Evolutionary conservation across 2,329 filamentous ascomycete species (phyloP), one percentile per base, ranked within the genome.

Genomic region (Penicillium sp.): DNA sequence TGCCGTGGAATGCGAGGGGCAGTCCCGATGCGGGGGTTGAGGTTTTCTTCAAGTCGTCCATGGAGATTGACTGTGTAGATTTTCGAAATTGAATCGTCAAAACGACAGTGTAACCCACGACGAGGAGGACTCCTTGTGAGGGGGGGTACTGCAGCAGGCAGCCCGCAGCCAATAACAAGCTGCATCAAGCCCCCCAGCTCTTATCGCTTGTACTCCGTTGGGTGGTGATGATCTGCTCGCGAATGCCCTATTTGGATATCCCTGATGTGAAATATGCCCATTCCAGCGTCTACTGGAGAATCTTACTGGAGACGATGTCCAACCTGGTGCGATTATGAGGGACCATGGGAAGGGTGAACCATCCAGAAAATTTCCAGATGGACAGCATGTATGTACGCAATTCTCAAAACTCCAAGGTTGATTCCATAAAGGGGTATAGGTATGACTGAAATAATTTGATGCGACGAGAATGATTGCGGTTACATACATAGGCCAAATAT

Each of bases 1-100:
- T 74, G 54, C 75, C 75, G 51, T 76, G 66, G 50, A 77, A 74
- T 49, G 68, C 71, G 1, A 75, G 64, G 13, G 69, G 70, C 0
- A 69, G 62, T 1, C 68, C 67, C 7, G 52, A 62, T 37, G 53
- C 58, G 11, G 56, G 56, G 13, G 47, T 55, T 11, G 59, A 43
- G 6, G 37, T 56, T 44, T 54, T 59, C 33, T 60, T 52, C 13
- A 66, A 39, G 3, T 44, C 51, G 9, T 59, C 55, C 62, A 65
- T 63, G 18, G 35, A 31, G 31, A 31, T 31, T 51, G 22, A 22
- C 22, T 22, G 22, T 22, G 22, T 22, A 22, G 22, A 22, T 4
- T 22, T 22, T 22, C 22, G 27, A 31, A 31, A 31, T 31, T 6
- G 6, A 4, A 31, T 31, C 27, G 27, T 7, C 27, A 31, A 3